Conservation (phyloP, 495 filamentous ascomycete genomes). For the Aspergillus campestris region DNA sequence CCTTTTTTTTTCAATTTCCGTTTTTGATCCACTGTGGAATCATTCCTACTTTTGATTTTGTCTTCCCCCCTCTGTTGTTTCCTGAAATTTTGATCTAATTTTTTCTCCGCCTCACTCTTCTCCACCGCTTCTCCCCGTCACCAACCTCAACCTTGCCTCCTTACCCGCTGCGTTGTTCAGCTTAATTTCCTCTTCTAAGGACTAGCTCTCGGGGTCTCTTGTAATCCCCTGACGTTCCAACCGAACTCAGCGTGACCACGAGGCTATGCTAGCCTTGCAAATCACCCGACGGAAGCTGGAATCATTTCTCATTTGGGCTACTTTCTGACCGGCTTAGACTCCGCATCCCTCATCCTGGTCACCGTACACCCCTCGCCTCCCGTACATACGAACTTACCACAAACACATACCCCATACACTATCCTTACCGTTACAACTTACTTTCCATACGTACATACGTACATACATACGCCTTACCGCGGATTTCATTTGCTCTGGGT, state of each 20-base stretch:
- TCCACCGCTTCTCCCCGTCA: constrained; percentile 18
- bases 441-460: neutral
- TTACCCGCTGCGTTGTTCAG: constrained; percentile 1
- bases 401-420: constrained; percentile 5
- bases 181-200: constrained; percentile 5
- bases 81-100: constrained; percentile 1
- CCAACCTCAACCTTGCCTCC: constrained; percentile 14
- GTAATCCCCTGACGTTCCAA: neutral
- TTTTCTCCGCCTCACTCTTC: constrained; percentile 10
- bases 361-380: constrained; percentile 1
- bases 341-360: constrained; percentile 15
- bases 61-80: constrained; percentile 8
- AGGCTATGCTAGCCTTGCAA: constrained; percentile 25
- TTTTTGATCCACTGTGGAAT: constrained; percentile 1
- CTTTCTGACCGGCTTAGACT: constrained; percentile 15
- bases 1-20: constrained; percentile 10
- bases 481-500: neutral
- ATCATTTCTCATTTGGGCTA: constrained; percentile 19
- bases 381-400: constrained; percentile 11
- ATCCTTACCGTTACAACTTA: neutral
- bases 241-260: constrained; percentile 17
- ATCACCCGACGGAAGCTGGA: constrained; percentile 24
- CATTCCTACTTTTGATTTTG: constrained; percentile 5
- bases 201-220: constrained; percentile 7
- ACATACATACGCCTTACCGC: constrained; percentile 4